These are phyloP conservation scores for Massariosphaeria phaeospora DNA, from an alignment of 495 filamentous ascomycete genomes.

Conservation along the genomic window DNA sequence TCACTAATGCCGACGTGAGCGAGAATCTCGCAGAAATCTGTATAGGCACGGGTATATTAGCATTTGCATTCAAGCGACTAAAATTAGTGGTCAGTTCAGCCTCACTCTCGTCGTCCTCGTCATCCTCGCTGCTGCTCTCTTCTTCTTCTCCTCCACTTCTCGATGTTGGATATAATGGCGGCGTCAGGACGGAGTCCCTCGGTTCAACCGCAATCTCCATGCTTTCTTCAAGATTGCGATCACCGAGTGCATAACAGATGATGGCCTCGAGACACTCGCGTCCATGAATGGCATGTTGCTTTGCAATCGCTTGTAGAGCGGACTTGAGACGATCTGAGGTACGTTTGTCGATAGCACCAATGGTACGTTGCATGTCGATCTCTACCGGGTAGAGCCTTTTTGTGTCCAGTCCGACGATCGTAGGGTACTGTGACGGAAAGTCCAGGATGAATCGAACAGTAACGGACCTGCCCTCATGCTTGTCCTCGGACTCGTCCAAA, in stretches of 20 bases:
- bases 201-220: conserved; percentile 54
- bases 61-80: conserved; percentile 60
- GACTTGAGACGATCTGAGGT: conserved; percentile 56
- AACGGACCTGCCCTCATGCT: conserved; percentile 50
- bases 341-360: conserved; percentile 63
- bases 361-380: conserved; percentile 71
- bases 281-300: conserved; percentile 60
- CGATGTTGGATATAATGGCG: conserved; percentile 55
- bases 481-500: conserved; percentile 6
- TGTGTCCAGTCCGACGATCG: conserved; percentile 29
- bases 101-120: conserved; percentile 53
- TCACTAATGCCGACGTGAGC: too few relatives aligned
- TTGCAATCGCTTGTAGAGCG: conserved; percentile 66
- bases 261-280: conserved; percentile 78
- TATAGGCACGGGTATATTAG: conserved; percentile 70
- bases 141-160: too few relatives aligned
- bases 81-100: conserved; percentile 49
- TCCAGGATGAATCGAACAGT: conserved; percentile 76
- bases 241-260: conserved; percentile 78
- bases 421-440: conserved; percentile 75
- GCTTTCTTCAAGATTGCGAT: conserved; percentile 70
- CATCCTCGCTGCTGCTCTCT: conserved; percentile 80
- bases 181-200: conserved; percentile 43
- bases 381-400: conserved; percentile 48
- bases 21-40: conserved; percentile 74